phyloP scores from a whole-genome alignment of 495 filamentous ascomycete species.

The Ascobolus immersus region DNA sequence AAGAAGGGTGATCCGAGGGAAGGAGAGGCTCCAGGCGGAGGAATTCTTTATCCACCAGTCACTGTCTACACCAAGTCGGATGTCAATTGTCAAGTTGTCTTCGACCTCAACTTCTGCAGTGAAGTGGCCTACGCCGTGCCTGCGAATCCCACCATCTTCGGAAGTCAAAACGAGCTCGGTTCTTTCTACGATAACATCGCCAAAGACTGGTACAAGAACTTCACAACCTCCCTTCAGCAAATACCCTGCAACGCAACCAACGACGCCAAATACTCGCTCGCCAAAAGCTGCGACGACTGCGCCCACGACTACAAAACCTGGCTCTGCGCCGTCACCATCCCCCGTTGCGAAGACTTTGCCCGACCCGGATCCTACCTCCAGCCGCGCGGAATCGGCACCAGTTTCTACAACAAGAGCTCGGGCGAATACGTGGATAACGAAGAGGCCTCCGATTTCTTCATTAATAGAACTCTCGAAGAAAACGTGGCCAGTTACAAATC shows the following conservation, averaged over 20 bases:
- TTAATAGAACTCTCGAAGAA: constrained; percentile 7
- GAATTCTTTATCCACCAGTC: constrained; percentile 39
- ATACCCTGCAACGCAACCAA: constrained; percentile 47
- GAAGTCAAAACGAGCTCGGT: constrained; percentile 25
- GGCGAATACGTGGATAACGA: constrained; percentile 15
- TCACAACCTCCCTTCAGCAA: constrained; percentile 56
- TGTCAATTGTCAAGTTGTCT: constrained; percentile 58
- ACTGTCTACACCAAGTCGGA: constrained; percentile 49
- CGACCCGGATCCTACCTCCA: constrained; percentile 29
- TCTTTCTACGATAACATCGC: constrained; percentile 47
- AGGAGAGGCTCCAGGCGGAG: constrained; percentile 45
- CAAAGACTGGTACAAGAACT: constrained; percentile 36
- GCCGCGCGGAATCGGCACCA: constrained; percentile 37
- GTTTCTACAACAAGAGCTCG: constrained; percentile 39
- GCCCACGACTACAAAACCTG: constrained; percentile 61
- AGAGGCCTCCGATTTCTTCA: neutral
- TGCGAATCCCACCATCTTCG: constrained; percentile 35
- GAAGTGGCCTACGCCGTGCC: constrained; percentile 80
- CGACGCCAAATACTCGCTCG: constrained; percentile 52
- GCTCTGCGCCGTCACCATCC: constrained; percentile 83
- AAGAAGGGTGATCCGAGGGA: constrained; percentile 24
- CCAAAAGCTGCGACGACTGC: constrained; percentile 49
- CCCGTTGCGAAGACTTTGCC: constrained; percentile 65
- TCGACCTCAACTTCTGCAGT: constrained; percentile 58
- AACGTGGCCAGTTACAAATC: constrained; percentile 16